Evolutionary conservation across 495 filamentous ascomycete species (phyloP).

Genomic region (Thozetella sp.): DNA sequence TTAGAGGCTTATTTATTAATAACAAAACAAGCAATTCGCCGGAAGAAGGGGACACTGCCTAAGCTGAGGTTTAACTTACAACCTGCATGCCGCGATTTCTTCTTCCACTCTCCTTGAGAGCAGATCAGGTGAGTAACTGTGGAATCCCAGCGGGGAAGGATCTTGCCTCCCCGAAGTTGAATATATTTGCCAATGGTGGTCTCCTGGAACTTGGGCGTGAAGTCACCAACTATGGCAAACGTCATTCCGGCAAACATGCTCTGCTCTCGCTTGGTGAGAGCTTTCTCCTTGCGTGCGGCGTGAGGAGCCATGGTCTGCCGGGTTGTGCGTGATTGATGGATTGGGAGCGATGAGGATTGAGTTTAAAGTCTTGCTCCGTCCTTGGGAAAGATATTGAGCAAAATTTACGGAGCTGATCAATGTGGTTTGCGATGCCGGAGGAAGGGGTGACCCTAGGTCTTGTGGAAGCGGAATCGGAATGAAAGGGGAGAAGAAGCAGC

Average conservation of each 20-base stretch:
- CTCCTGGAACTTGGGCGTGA: constrained; percentile 27
- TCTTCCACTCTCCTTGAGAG: constrained; percentile 26
- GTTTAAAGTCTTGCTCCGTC: too few relatives aligned
- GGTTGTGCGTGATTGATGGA: too few relatives aligned
- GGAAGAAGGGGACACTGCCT: too few relatives aligned
- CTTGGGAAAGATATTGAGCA: too few relatives aligned
- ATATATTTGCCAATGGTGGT: constrained; percentile 33
- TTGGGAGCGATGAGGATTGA: too few relatives aligned
- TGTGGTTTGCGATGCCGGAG: too few relatives aligned
- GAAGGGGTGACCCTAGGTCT: too few relatives aligned
- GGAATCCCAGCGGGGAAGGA: constrained; percentile 15
- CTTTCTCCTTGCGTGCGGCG: not conserved
- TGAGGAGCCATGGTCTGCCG: too few relatives aligned
- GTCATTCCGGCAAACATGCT: constrained; percentile 26
- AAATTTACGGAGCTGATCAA: too few relatives aligned
- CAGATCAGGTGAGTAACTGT: constrained; percentile 39
- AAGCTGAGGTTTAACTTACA: not conserved
- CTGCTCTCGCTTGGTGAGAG: constrained; percentile 6
- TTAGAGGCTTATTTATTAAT: not conserved
- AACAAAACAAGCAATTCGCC: not conserved
- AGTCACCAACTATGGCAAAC: constrained; percentile 27
- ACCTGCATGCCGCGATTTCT: constrained; percentile 8
- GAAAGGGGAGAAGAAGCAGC: too few relatives aligned
- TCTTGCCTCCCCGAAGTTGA: constrained; percentile 20
- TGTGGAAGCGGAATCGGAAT: too few relatives aligned